Evolutionary conservation across 257 asterid species (phyloP).

Genomic region (Nicotiana undulata): DNA sequence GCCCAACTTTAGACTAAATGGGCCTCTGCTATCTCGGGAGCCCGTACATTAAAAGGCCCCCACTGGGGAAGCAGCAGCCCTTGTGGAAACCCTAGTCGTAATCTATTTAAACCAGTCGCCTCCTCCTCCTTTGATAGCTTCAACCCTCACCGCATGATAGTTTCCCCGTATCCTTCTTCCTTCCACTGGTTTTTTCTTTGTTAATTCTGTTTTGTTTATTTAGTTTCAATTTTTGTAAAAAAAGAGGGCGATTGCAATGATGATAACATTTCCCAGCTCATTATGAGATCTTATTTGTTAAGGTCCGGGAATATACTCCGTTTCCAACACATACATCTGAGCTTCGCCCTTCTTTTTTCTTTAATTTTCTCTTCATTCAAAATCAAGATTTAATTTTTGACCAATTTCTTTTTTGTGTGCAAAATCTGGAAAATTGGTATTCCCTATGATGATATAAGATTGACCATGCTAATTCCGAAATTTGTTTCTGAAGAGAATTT

Average conservation of each 20-base stretch:
- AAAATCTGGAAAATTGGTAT: neutral
- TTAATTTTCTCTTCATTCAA: neutral
- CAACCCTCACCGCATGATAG: neutral
- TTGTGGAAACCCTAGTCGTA: neutral
- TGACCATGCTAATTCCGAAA: constrained; percentile 26
- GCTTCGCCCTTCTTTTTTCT: neutral
- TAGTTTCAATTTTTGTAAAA: neutral
- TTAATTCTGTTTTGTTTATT: neutral
- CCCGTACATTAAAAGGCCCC: neutral
- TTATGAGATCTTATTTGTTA: constrained; percentile 39
- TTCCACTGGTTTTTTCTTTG: neutral
- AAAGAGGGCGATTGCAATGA: constrained; percentile 22
- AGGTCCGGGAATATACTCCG: constrained; percentile 26
- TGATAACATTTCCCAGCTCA: constrained; percentile 56
- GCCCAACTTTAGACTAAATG: too few relatives aligned
- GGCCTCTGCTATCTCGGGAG: neutral
- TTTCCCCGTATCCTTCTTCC: neutral
- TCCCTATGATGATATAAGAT: constrained; percentile 14
- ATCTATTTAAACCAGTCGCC: neutral
- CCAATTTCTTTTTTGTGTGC: neutral
- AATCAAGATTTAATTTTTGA: neutral
- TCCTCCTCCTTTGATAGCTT: neutral
- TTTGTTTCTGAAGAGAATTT: constrained; percentile 1
- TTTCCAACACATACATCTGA: constrained; percentile 28
- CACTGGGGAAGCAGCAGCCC: too few relatives aligned